These are phyloP conservation scores for Tagetes erecta DNA, from an alignment of 129 eudicot genomes.

Conservation along the genomic window DNA sequence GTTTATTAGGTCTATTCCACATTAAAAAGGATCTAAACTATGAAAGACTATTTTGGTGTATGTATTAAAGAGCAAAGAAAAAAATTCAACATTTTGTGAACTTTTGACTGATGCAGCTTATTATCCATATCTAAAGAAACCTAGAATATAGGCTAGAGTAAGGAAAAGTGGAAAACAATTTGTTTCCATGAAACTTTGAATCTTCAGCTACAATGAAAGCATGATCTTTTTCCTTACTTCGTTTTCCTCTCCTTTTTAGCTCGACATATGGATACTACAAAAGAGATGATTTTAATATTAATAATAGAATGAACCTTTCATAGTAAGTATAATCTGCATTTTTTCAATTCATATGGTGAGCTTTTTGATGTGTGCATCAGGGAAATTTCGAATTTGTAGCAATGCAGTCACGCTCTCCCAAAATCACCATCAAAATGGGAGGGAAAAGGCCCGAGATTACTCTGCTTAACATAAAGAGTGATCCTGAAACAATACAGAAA, in stretches of 20 bases:
- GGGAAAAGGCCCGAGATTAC: constrained; percentile 31
- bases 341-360: neutral
- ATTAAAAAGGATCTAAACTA: too few species aligned
- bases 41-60: too few species aligned
- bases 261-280: neutral
- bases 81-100: too few species aligned
- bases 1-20: neutral
- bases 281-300: neutral
- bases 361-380: constrained; percentile 22
- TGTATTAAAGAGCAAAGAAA: too few species aligned
- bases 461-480: constrained; percentile 11
- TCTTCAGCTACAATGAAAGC: too few species aligned
- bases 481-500: constrained; percentile 24
- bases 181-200: too few species aligned
- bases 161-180: too few species aligned
- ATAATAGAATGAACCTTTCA: neutral
- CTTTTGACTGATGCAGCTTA: neutral
- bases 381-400: constrained; percentile 26
- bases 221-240: too few species aligned
- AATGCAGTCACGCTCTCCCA: constrained; percentile 51
- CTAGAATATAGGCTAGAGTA: neutral
- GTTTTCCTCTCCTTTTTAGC: neutral
- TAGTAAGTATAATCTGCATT: neutral
- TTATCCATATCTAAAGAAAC: neutral
- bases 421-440: constrained; percentile 53